phyloP scores from a whole-genome alignment of 129 eudicot species.

The Sambucus nigra region DNA sequence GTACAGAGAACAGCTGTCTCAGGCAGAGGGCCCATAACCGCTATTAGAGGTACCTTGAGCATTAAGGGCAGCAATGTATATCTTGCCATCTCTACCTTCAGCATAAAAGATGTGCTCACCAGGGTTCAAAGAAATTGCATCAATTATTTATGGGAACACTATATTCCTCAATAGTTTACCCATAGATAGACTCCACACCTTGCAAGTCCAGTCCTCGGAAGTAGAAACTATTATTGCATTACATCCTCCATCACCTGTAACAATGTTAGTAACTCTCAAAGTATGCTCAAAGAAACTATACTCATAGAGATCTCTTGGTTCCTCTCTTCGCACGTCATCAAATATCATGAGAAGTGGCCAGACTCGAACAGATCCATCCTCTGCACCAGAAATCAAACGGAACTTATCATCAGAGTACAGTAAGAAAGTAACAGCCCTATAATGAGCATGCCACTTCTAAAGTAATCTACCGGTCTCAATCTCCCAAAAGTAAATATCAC shows the following conservation, averaged over 20 bases:
- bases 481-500: constrained; percentile 83
- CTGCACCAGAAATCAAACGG: constrained; percentile 82
- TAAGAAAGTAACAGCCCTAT: constrained; percentile 70
- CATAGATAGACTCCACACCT: too few species aligned
- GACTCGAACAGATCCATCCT: constrained; percentile 83
- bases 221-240: constrained; percentile 79
- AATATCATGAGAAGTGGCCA: constrained; percentile 84
- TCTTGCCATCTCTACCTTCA: too few species aligned
- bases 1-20: too few species aligned
- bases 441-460: constrained; percentile 89
- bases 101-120: too few species aligned
- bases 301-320: constrained; percentile 57
- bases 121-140: too few species aligned
- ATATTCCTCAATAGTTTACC: too few species aligned
- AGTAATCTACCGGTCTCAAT: constrained; percentile 77
- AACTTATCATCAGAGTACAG: constrained; percentile 60
- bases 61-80: too few species aligned
- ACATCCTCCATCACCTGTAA: constrained; percentile 67
- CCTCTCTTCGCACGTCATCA: constrained; percentile 55
- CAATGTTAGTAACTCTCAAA: constrained; percentile 68
- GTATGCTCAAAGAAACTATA: constrained; percentile 83
- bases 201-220: constrained; percentile 91
- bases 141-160: too few species aligned
- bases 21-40: too few species aligned
- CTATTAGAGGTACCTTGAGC: too few species aligned